Base-by-base conservation (phyloP, 352 stramenopile species). In the Globisporangium yorkense region DNA sequence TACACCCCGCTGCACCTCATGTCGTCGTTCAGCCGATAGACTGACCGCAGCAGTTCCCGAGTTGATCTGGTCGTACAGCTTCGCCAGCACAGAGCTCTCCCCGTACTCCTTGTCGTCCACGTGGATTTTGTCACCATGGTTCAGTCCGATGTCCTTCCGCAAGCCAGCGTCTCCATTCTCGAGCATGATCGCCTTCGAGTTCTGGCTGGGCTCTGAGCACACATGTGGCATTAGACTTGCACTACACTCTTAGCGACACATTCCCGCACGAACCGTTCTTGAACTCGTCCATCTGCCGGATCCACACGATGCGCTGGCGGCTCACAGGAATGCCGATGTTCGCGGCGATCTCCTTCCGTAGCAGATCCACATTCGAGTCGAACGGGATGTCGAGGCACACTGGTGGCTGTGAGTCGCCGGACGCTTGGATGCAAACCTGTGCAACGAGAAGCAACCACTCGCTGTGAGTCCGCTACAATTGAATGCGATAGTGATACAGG, bases 241-340 rank as follows among this genome's bases (percentile, higher is more conserved):
- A 9, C 16, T 16, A 21, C 40, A 21, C n/a, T 18, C 40, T 46
- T 46, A 6, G 5, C 15, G 1, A 9, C 40, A n/a, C 16, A 24
- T 12, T 18, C 15, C 15, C 43, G 43, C 18, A 58, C 64, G 9
- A 61, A 95, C 86, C 86, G 62, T 87, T 90, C 20, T 87, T 81
- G 50, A 92, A 83, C 55, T 93, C 74, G 41, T 96, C 82, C 45
- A 75, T 93, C 57, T 92, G 83, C 15, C 83, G 82, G 67, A 96
- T 92, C 86, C 86, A 96, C 33, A 96, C 84, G 55, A 96, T 92
- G n/a, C 79, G 84, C 56, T 96, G 86, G n/a, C 77, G 78, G 54
- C 62, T 56, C 54, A 89, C 79, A 15, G 86, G 86, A 33, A 96
- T 92, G 31, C 86, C 86, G 61, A 94, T 88, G 53, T 84, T 84